These are phyloP conservation scores for Xylariales sp. DNA, from an alignment of 2,329 filamentous ascomycete genomes.

Conservation along the genomic window DNA sequence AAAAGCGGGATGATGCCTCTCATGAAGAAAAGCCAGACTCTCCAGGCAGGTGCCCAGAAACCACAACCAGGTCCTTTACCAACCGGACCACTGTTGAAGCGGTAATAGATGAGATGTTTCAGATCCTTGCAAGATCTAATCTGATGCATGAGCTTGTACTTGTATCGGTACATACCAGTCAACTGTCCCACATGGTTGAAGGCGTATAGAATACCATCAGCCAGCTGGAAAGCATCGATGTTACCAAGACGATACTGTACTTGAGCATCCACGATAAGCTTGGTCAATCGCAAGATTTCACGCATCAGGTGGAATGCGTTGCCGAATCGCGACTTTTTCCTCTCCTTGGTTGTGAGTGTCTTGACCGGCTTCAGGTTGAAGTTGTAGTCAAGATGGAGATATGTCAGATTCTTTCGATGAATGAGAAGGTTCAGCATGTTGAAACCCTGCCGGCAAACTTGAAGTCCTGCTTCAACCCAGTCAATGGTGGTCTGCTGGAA, in stretches of 20 bases:
- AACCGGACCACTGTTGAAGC: constrained; percentile 94
- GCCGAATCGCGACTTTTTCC: constrained; percentile 98
- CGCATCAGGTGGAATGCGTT: constrained; percentile 99
- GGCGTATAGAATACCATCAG: constrained; percentile 97
- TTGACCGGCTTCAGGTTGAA: constrained; percentile 99
- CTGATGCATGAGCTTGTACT: constrained; percentile 99
- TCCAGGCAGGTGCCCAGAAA: constrained; percentile 98
- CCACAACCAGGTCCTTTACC: constrained; percentile 97
- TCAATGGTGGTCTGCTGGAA: constrained; percentile 99
- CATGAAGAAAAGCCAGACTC: constrained; percentile 99
- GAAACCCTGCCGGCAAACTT: constrained; percentile 96
- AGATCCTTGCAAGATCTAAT: constrained; percentile 98
- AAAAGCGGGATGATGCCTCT: constrained; percentile 94
- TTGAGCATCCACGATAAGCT: constrained; percentile 96
- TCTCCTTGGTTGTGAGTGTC: constrained; percentile 95
- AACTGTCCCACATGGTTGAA: constrained; percentile 99
- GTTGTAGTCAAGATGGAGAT: constrained; percentile 97
- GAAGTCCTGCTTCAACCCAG: constrained; percentile 97
- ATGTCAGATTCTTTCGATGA: constrained; percentile 96
- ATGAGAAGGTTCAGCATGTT: constrained; percentile 99
- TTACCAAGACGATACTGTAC: constrained; percentile 97
- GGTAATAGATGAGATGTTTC: constrained; percentile 98
- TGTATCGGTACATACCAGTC: constrained; percentile 99
- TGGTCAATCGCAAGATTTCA: constrained; percentile 91
- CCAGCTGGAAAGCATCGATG: constrained; percentile 97